Conservation (phyloP, 371 early-diverging fungal genomes). For the Zopfochytrium polystomum region DNA sequence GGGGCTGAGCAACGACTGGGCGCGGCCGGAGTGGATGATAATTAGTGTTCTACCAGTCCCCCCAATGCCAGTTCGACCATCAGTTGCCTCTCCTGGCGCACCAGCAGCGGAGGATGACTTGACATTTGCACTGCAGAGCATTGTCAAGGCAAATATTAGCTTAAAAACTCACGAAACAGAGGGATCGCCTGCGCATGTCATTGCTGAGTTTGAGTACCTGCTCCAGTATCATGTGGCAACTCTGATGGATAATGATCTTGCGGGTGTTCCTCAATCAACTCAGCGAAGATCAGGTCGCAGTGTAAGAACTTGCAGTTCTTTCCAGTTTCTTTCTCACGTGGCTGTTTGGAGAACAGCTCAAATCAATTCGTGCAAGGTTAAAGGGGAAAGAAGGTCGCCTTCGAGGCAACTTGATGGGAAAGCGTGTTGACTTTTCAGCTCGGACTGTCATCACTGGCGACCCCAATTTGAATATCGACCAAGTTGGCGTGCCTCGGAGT, state of each 20-base stretch:
- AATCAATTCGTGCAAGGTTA: constrained; percentile 95
- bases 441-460: constrained; percentile 99
- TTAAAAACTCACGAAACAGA: constrained; percentile 90
- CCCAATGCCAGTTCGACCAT: constrained; percentile 98
- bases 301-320: constrained; percentile 47
- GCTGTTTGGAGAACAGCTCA: constrained; percentile 55
- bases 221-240: constrained; percentile 99
- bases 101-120: constrained; percentile 96
- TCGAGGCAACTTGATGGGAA: constrained; percentile 99
- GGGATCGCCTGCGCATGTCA: constrained; percentile 94
- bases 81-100: constrained; percentile 94
- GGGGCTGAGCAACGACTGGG: constrained; percentile 91
- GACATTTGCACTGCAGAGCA: constrained; percentile 94
- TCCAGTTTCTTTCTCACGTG: constrained; percentile 1
- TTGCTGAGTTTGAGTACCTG: constrained; percentile 92
- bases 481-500: constrained; percentile 98
- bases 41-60: constrained; percentile 94
- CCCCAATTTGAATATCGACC: constrained; percentile 95
- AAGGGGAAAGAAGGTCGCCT: constrained; percentile 99
- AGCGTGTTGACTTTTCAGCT: constrained; percentile 99
- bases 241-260: constrained; percentile 98
- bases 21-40: constrained; percentile 98
- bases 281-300: constrained; percentile 96
- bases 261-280: constrained; percentile 94
- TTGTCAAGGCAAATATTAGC: constrained; percentile 94